phyloP scores from a whole-genome alignment of 2,329 filamentous ascomycete species.

The Stemphylium beticola region DNA sequence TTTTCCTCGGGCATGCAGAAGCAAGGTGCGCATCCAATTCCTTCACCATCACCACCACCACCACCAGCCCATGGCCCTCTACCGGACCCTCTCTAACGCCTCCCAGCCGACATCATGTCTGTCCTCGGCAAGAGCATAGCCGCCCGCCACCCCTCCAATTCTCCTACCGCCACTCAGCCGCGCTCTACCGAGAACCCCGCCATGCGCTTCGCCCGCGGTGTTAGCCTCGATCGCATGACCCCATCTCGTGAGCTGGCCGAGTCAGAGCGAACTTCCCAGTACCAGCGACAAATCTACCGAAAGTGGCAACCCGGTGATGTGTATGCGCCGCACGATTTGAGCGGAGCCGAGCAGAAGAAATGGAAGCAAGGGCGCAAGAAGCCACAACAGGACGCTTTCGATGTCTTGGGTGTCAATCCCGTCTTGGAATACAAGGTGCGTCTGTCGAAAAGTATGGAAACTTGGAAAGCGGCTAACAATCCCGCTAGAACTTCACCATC shows the following conservation, averaged over 20 bases:
- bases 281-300: conserved; percentile 69
- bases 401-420: conserved; percentile 79
- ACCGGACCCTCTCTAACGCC: conserved; percentile 13
- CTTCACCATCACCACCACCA: not conserved
- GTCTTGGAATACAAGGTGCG: conserved; percentile 83
- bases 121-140: conserved; percentile 24
- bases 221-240: conserved; percentile 26
- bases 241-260: conserved; percentile 33
- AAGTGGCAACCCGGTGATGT: conserved; percentile 80
- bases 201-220: conserved; percentile 24
- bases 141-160: conserved; percentile 15
- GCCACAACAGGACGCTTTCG: conserved; percentile 72
- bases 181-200: conserved; percentile 12
- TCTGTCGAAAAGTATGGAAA: not conserved
- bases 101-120: conserved; percentile 25
- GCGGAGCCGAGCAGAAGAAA: conserved; percentile 77
- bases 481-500: conserved; percentile 81
- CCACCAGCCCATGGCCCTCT: not conserved
- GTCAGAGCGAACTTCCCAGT: conserved; percentile 52
- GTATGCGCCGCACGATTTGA: conserved; percentile 89
- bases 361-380: conserved; percentile 66
- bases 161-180: not conserved
- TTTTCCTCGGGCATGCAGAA: conserved; percentile 33
- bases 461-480: conserved; percentile 20
- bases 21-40: conserved; percentile 21